Conservation (phyloP, 2,329 filamentous ascomycete genomes). For the Ilyonectria robusta region DNA sequence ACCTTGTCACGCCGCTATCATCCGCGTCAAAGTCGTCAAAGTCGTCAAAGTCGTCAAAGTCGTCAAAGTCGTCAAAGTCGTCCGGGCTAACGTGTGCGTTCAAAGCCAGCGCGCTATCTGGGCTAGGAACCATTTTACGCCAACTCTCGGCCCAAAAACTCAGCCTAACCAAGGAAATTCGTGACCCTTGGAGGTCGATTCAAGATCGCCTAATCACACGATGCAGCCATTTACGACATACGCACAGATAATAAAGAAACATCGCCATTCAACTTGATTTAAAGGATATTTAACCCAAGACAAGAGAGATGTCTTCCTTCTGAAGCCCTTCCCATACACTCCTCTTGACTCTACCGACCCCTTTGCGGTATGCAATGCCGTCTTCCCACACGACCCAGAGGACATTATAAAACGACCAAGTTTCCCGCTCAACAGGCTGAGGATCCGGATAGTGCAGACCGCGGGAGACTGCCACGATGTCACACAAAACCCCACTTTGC, state of each 20-base stretch:
- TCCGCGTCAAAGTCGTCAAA: too few species aligned
- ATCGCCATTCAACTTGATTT: too few species aligned
- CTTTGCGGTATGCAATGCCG: conserved; percentile 19
- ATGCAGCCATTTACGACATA: too few species aligned
- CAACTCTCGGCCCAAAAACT: background rate
- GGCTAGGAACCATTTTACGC: background rate
- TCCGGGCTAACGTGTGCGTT: too few species aligned
- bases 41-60: too few species aligned
- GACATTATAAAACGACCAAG: conserved; percentile 23
- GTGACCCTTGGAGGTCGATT: background rate
- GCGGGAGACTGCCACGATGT: conserved; percentile 18
- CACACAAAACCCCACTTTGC: background rate
- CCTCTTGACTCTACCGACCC: conserved; percentile 18
- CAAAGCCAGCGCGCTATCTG: too few species aligned
- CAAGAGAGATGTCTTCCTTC: conserved; percentile 17
- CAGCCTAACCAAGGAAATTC: background rate
- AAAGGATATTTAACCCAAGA: conserved; percentile 6
- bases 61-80: too few species aligned
- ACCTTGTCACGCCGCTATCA: too few species aligned
- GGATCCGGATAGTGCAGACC: conserved; percentile 10
- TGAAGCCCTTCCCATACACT: conserved; percentile 16
- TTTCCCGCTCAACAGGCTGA: background rate
- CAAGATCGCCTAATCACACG: background rate
- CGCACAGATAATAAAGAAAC: too few species aligned
- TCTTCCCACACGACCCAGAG: conserved; percentile 28